Base-by-base conservation (phyloP, 495 filamentous ascomycete genomes). In the Penicillium cosmopolitanum region DNA sequence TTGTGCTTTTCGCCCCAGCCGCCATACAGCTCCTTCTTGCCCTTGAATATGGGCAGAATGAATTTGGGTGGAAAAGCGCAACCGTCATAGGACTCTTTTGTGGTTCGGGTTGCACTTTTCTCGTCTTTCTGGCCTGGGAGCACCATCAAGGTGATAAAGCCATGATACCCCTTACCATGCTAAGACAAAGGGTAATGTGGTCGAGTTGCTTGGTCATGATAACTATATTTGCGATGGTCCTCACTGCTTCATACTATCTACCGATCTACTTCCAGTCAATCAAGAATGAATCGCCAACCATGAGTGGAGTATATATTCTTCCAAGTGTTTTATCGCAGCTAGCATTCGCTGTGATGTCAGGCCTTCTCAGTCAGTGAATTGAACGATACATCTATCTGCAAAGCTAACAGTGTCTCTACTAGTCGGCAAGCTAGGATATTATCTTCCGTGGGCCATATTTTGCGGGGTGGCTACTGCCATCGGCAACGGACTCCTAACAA, bases 251-350 rank as follows among this genome's bases (percentile, higher is more conserved):
- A 0, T 75, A 71, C 33, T 78, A 76, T 36, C 60, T 80, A 5
- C 77, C 77, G 0, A 64, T 78, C 12, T 81, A 79, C 57, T 80
- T 79, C 57, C 78, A 79, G 55, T 62, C 67, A 5, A 63, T 79
- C 7, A 63, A 57, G 46, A 63, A 63, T 36, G 65, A 55, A 0
- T 67, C 61, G 42, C 73, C 66, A 1, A 57, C 73, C 13, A 62
- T 73, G 40, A 77, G 74, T 33, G 77, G 76, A 3, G 75, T 78
- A 0, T 66, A 76, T 43, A 50, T 73, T 34, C 62, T 78, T 0
- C 77, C 77, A n/a, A 71, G 68, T n/a, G 80, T 85, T 23, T 40
- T 87, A 16, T 65, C 70, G 28, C 80, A 86, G 63, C 65, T 84
- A 13, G 42, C 82, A 1, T 68, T 72, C 12, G 78, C 79, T 3